phyloP scores from a whole-genome alignment of 495 filamentous ascomycete species.

The Penicillium coffeae region DNA sequence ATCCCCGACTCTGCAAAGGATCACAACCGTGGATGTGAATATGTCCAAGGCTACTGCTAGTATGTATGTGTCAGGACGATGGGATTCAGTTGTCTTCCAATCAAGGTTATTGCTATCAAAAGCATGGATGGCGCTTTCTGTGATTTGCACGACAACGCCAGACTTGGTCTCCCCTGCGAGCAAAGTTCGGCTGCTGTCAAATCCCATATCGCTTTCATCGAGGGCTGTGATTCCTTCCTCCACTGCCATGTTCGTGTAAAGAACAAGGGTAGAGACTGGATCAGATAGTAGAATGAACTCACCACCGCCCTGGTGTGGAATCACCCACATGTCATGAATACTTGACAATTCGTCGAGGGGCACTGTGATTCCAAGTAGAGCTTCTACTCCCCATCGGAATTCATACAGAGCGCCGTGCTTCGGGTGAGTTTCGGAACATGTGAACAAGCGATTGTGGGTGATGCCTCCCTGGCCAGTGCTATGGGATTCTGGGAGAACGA shows the following conservation, averaged over 20 bases:
- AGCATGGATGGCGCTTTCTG: conserved; percentile 44
- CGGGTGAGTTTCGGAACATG: conserved; percentile 37
- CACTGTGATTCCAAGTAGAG: conserved; percentile 55
- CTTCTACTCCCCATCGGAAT: conserved; percentile 67
- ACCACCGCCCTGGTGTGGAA: conserved; percentile 40
- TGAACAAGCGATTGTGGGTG: conserved; percentile 33
- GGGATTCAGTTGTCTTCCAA: conserved; percentile 15
- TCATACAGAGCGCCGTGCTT: conserved; percentile 63
- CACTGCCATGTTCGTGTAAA: conserved; percentile 30
- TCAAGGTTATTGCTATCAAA: conserved; percentile 19
- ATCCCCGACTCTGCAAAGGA: conserved; percentile 21
- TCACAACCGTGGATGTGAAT: conserved; percentile 21
- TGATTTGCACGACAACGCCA: conserved; percentile 53
- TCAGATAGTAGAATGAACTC: conserved; percentile 38
- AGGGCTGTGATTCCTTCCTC: conserved; percentile 37
- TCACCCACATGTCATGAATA: conserved; percentile 45
- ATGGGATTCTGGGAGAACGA: conserved; percentile 33
- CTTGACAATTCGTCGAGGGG: conserved; percentile 36
- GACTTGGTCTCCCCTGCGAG: conserved; percentile 41
- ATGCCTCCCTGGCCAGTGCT: conserved; percentile 18
- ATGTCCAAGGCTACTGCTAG: conserved; percentile 30
- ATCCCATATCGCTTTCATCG: conserved; percentile 40
- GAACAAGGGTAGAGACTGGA: conserved; percentile 35
- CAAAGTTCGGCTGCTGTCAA: conserved; percentile 54
- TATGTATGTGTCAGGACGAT: conserved; percentile 16